Conservation (phyloP, 176 grass and related monocot genomes). For the Ananas comosus region DNA sequence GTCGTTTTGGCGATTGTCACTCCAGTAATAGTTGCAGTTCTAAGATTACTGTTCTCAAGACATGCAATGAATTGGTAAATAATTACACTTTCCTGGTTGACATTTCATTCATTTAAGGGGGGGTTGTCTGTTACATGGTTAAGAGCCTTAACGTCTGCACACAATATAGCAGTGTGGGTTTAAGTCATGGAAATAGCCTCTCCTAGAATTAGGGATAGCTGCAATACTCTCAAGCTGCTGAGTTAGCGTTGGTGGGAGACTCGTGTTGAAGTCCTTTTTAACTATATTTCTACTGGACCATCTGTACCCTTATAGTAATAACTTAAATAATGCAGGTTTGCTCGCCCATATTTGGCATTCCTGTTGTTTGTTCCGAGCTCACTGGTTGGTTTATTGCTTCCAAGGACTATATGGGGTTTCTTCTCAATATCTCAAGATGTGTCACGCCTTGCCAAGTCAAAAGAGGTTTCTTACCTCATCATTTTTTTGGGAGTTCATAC, state of each 20-base stretch:
- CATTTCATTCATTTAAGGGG: slow-evolving; percentile 1
- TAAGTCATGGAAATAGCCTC: neutral
- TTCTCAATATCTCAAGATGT: slow-evolving; percentile 11
- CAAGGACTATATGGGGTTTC: slow-evolving; percentile 65
- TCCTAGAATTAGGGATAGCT: no score
- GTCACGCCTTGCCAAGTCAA: neutral
- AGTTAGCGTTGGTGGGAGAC: no score
- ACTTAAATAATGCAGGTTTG: slow-evolving; percentile 51
- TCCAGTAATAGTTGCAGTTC: slow-evolving; percentile 58
- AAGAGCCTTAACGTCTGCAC: no score
- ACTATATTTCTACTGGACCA: neutral
- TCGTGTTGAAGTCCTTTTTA: neutral
- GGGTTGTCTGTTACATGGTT: slow-evolving; percentile 6
- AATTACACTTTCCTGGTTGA: slow-evolving; percentile 16
- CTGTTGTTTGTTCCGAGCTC: slow-evolving; percentile 90
- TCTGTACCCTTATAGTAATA: neutral
- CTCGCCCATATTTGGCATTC: slow-evolving; percentile 84
- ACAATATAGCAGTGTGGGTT: no score
- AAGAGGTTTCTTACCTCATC: slow-evolving; percentile 3
- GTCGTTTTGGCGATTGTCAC: slow-evolving; percentile 67
- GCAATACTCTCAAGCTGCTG: no score
- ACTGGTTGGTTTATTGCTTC: slow-evolving; percentile 63
- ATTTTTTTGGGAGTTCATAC: neutral
- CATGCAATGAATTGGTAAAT: slow-evolving; percentile 98
- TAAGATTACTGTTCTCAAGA: slow-evolving; percentile 76